Base-by-base conservation (phyloP, 805 yeast species). In the Wilhelminamyces savonicus region DNA sequence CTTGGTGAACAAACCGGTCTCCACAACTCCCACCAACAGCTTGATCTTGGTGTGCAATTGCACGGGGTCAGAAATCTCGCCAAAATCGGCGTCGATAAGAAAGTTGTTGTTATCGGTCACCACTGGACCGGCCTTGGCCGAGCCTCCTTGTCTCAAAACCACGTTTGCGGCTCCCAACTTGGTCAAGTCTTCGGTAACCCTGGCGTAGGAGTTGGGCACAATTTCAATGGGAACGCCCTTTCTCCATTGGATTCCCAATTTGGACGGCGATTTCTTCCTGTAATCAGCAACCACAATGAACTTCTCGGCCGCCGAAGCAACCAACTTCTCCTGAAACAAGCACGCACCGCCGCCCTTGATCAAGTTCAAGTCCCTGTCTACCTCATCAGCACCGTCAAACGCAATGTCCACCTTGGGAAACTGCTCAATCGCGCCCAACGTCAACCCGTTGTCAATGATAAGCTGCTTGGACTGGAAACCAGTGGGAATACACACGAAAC, bases 271-370 rank as follows among this genome's bases (percentile, higher is more conserved):
- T 49, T 76, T 79, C 62, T 92, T 92, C 50, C 96, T 70, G 53
- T 76, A 81, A 58, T 92, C 98, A 2, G 97, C 98, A 29, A 92
- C 97, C 13, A 90, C 70, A 16, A 92, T 66, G 50, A 90, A 87
- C 45, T 71, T 73, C 35, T 72, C 63, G 3, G 96, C 77, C 37
- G 85, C 76, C 33, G 75, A 71, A 12, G 96, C 95, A 10, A 92
- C 95, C 31, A 92, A 69, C 61, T 92, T 92, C 56, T 92, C 99
- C 62, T 90, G 98, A 62, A 92, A 81, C 39, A 87, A 67, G 57
- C 99, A 92, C 2, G 97, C 99, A 24, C 99, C 99, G 28, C 99
- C 99, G 43, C 99, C 99, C 61, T 92, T 92, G 54, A 92, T 92
- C 47, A 88, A 78, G 52, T 87, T 84, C 45, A 92, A 68, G 13